Evolutionary conservation across 768 basidiomycete species (phyloP).

Genomic region (Trametes gibbosa): DNA sequence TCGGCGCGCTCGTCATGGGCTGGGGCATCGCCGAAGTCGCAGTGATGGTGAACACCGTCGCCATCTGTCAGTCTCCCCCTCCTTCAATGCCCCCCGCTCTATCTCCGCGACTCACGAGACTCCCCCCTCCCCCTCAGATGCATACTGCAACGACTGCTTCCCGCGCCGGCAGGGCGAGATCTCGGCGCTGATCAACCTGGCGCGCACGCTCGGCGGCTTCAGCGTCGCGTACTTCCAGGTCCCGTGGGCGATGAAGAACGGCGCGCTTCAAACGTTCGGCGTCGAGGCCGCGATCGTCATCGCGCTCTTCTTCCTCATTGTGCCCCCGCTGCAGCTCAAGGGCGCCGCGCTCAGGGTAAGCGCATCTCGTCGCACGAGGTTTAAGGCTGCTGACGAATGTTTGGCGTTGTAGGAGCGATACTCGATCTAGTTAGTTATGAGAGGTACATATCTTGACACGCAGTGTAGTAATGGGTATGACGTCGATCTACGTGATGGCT

Average conservation of each 20-base stretch:
- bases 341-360: conserved; percentile 47
- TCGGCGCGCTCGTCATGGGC: conserved; percentile 59
- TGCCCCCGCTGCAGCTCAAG: conserved; percentile 51
- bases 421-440: not conserved
- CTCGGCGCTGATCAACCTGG: conserved; percentile 57
- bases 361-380: not conserved
- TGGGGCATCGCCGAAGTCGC: conserved; percentile 63
- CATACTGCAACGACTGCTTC: conserved; percentile 51
- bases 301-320: conserved; percentile 48
- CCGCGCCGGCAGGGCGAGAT: conserved; percentile 54
- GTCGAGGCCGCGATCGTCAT: conserved; percentile 60
- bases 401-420: conserved; percentile 3
- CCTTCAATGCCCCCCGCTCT: not conserved
- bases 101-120: conserved; percentile 22
- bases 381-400: not conserved
- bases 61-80: conserved; percentile 45
- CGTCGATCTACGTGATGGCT: not conserved
- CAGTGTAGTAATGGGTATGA: not conserved
- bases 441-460: not conserved
- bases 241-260: conserved; percentile 58
- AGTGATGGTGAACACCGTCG: conserved; percentile 60
- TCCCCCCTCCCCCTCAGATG: conserved; percentile 32
- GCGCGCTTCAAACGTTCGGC: conserved; percentile 61
- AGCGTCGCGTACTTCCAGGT: conserved; percentile 67
- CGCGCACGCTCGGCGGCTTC: conserved; percentile 57